Conservation (phyloP, 2,329 filamentous ascomycete species). For the Neonectria hederae region DNA sequence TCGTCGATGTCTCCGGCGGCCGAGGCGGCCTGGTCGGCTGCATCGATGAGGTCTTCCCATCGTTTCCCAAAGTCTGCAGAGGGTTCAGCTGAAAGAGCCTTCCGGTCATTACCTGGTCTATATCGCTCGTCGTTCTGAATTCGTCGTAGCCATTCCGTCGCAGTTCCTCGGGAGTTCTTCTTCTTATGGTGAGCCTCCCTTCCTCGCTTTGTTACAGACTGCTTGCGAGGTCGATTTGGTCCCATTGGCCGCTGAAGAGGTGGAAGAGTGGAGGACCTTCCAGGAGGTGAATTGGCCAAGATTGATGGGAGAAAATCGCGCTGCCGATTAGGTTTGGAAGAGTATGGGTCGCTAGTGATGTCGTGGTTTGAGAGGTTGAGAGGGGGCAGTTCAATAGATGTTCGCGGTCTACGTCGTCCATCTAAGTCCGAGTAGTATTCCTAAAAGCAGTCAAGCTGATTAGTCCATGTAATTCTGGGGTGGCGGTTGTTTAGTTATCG, state of each 20-base stretch:
- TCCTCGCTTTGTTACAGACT: slow-evolving; percentile 83
- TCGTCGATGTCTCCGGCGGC: slow-evolving; percentile 92
- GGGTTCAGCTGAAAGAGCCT: slow-evolving; percentile 88
- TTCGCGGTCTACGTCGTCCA: slow-evolving; percentile 69
- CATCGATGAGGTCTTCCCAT: slow-evolving; percentile 97
- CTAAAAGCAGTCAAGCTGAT: slow-evolving; percentile 44
- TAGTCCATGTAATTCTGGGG: slow-evolving; percentile 26
- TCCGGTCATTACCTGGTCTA: slow-evolving; percentile 75
- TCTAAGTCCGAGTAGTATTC: slow-evolving; percentile 79
- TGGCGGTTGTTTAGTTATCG: slow-evolving; percentile 33
- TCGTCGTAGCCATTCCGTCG: slow-evolving; percentile 71
- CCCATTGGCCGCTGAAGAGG: slow-evolving; percentile 81
- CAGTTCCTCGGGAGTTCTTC: slow-evolving; percentile 75
- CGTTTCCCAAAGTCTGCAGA: slow-evolving; percentile 84
- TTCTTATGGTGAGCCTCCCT: slow-evolving; percentile 83
- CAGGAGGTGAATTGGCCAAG: slow-evolving; percentile 81
- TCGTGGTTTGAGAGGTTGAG: slow-evolving; percentile 66
- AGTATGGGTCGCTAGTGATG: slow-evolving; percentile 79
- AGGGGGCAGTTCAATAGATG: slow-evolving; percentile 77
- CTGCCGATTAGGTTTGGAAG: slow-evolving; percentile 68
- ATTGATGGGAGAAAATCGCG: slow-evolving; percentile 86
- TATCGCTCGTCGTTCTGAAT: slow-evolving; percentile 71
- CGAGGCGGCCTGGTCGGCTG: slow-evolving; percentile 76
- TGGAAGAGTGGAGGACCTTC: slow-evolving; percentile 87
- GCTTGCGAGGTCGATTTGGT: slow-evolving; percentile 79